Conservation (phyloP, 257 asterid species). For the Handroanthus guayacan region DNA sequence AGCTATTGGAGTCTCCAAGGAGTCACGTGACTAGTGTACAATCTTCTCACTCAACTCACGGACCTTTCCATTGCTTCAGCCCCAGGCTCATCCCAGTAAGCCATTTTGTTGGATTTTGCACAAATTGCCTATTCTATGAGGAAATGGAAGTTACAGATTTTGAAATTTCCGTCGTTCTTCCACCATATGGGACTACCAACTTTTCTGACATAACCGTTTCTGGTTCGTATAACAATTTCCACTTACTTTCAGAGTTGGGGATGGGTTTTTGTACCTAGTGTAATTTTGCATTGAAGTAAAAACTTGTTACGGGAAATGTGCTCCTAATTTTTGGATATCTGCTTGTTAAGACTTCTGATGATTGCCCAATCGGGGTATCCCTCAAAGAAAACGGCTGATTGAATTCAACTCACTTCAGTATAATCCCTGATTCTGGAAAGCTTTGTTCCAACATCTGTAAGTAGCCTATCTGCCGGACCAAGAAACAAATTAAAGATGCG, state of each 20-base stretch:
- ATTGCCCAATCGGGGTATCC: constrained; percentile 3
- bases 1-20: constrained; percentile 18
- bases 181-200: too few relatives aligned
- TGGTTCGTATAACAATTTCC: constrained; percentile 20
- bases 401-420: constrained; percentile 38
- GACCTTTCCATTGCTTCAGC: background rate
- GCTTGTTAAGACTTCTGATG: constrained; percentile 27
- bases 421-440: constrained; percentile 45
- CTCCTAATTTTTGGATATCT: background rate
- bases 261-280: constrained; percentile 39
- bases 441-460: constrained; percentile 2
- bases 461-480: constrained; percentile 23
- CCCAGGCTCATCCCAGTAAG: too few relatives aligned
- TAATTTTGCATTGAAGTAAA: constrained; percentile 39
- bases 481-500: constrained; percentile 28
- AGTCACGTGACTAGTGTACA: constrained; percentile 14
- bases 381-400: constrained; percentile 24
- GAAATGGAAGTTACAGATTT: too few relatives aligned
- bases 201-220: background rate
- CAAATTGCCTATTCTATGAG: too few relatives aligned
- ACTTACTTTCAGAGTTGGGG: constrained; percentile 26
- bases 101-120: too few relatives aligned
- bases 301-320: background rate
- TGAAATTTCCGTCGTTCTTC: too few relatives aligned
- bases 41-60: constrained; percentile 16